phyloP scores from a whole-genome alignment of 139 green algal genomes.

The Coelastrella sp. region DNA sequence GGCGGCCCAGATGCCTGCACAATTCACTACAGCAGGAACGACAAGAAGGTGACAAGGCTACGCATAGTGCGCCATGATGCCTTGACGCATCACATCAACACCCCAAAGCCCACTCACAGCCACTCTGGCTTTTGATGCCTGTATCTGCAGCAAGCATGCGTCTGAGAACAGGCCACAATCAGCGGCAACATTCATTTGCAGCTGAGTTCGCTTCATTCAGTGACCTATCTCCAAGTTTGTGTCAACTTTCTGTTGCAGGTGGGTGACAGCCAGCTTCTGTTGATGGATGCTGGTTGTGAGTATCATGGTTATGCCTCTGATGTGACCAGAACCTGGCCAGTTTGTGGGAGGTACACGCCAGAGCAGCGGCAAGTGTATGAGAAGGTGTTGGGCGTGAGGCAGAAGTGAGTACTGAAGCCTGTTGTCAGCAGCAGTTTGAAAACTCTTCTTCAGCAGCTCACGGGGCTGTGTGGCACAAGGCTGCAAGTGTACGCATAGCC shows the following conservation, averaged over 20 bases:
- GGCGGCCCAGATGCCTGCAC: constrained; percentile 77
- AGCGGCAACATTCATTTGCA: no score
- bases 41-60: constrained; percentile 73
- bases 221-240: no score
- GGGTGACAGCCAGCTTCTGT: constrained; percentile 71
- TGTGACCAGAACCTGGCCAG: constrained; percentile 93
- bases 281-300: constrained; percentile 96
- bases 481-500: no score
- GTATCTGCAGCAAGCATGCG: background rate
- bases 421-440: background rate
- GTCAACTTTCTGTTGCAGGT: constrained; percentile 39
- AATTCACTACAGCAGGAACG: constrained; percentile 92
- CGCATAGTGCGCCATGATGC: constrained; percentile 64
- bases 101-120: background rate
- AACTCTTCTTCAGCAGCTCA: background rate
- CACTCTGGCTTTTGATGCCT: background rate
- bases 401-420: constrained; percentile 37
- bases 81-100: constrained; percentile 57
- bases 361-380: constrained; percentile 85
- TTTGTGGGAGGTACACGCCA: constrained; percentile 59
- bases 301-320: constrained; percentile 86
- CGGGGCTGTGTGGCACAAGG: no score
- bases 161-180: background rate
- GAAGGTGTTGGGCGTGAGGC: constrained; percentile 71
- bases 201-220: no score